Percentiles rank a stretch among this genome's conserved stretches.
phyloP scores from a whole-genome alignment of 495 filamentous ascomycete species.

The Xylaria venustula region DNA sequence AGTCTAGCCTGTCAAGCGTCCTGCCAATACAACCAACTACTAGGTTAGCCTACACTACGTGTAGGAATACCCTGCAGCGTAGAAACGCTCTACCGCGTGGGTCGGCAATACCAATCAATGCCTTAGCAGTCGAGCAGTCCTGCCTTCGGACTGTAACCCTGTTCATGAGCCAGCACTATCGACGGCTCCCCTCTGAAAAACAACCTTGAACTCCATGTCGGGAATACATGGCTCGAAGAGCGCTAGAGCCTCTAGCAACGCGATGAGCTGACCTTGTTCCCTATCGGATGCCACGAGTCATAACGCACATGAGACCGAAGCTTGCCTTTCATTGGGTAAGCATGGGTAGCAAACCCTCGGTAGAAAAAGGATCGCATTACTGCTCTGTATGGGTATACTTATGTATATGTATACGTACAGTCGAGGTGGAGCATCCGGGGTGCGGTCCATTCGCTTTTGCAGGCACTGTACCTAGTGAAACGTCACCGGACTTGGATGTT shows the following conservation, averaged over 20 bases:
- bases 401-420: neutral
- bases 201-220: neutral
- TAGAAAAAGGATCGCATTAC: neutral
- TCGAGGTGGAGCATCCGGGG: conserved; percentile 5
- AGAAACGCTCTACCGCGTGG: conserved; percentile 29
- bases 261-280: neutral
- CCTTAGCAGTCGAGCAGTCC: too few species aligned
- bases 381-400: too few species aligned
- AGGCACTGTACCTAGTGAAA: conserved; percentile 8
- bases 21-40: conserved; percentile 9
- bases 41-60: conserved; percentile 13
- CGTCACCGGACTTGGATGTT: conserved; percentile 9
- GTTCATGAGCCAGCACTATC: neutral
- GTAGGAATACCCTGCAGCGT: conserved; percentile 30
- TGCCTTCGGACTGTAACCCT: conserved; percentile 1
- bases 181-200: neutral
- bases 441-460: neutral
- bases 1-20: conserved; percentile 27
- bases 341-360: neutral
- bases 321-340: neutral
- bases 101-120: conserved; percentile 15
- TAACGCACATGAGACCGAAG: neutral
- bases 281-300: neutral
- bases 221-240: neutral
- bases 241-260: neutral